These are phyloP conservation scores for Phytopythium delawarense DNA, from an alignment of 352 stramenopile genomes.

Conservation along the genomic window DNA sequence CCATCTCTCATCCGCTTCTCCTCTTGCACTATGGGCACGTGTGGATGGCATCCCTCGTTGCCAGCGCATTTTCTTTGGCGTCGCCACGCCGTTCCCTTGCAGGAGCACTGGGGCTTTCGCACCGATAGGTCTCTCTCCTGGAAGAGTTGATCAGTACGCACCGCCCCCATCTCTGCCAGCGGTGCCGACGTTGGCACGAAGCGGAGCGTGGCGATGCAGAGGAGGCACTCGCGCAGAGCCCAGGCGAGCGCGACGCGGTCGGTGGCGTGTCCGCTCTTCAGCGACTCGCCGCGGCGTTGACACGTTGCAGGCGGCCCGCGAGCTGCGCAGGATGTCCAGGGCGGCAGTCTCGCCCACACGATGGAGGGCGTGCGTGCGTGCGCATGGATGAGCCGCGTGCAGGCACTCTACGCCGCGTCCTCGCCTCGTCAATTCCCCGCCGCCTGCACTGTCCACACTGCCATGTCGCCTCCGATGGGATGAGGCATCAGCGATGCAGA, in stretches of 20 bases:
- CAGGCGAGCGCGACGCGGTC: too few species aligned
- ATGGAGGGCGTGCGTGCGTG: constrained; percentile 3
- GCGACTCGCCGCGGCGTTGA: background rate
- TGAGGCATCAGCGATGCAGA: background rate
- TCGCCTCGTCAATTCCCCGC: background rate
- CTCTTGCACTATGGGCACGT: background rate
- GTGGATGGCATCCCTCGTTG: background rate
- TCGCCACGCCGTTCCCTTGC: background rate
- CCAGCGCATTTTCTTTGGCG: background rate
- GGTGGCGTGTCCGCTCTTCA: background rate
- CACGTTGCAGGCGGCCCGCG: background rate
- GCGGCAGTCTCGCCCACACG: background rate
- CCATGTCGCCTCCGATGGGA: background rate
- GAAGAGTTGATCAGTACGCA: background rate
- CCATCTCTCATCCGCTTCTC: background rate
- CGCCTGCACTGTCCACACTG: background rate
- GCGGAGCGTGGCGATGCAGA: background rate
- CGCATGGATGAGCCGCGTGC: background rate
- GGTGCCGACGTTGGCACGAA: background rate
- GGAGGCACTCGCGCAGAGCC: background rate
- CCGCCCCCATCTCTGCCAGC: background rate
- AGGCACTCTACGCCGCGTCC: background rate
- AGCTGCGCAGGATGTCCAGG: constrained; percentile 6
- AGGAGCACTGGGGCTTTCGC: background rate
- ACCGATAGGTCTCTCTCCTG: background rate